Evolutionary conservation across 1,139 yeast species (phyloP), one percentile per base, ranked within the genome.

Genomic region (Ogataea hybrid): DNA sequence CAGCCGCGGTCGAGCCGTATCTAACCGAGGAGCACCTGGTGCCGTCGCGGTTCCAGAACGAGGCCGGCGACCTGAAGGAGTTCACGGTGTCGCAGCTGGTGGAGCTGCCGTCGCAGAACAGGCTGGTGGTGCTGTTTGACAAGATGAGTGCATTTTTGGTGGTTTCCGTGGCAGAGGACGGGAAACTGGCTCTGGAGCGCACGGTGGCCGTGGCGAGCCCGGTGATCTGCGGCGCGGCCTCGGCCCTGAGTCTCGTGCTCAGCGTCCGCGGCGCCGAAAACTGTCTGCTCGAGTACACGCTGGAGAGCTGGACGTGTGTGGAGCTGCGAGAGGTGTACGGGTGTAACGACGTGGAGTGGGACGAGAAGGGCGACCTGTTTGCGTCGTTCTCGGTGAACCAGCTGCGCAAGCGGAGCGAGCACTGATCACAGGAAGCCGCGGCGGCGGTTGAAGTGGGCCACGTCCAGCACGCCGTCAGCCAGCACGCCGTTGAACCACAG

Each of bases 341-440:
- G 11, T 40, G 52, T 5, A 55, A 56, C 41, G 48, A 50, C 21
- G 49, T 56, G 6, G 50, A 49, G 14, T 50, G 54, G 22, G 43
- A 43, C 12, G 65, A 47, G 51, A 73, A 61, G 43, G 61, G 49
- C 1, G 81, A 80, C 12, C 63, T 78, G 41, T 79, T 78, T 50
- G 86, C 92, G 12, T 71, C 87, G 53, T 84, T 83, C 61, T 72
- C 73, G 40, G 71, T 79, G 28, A 73, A 76, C 46, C 73, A 79
- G 33, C 70, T 88, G 53, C 81, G 95, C 58, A 88, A 88, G 66
- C 81, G 95, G 63, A 84, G 94, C 50, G 96, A 87, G 59, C 88
- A 84, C 56, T 76, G 57, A 42, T 34, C 40, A 54, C 17, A 58
- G 23, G 39, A 52, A 58, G 2, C 55, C 55, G 15, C 49, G 32